Percentiles rank a stretch among this genome's conserved stretches.
Conservation (phyloP, 352 stramenopile species). For the Phytophthora kernoviae region DNA sequence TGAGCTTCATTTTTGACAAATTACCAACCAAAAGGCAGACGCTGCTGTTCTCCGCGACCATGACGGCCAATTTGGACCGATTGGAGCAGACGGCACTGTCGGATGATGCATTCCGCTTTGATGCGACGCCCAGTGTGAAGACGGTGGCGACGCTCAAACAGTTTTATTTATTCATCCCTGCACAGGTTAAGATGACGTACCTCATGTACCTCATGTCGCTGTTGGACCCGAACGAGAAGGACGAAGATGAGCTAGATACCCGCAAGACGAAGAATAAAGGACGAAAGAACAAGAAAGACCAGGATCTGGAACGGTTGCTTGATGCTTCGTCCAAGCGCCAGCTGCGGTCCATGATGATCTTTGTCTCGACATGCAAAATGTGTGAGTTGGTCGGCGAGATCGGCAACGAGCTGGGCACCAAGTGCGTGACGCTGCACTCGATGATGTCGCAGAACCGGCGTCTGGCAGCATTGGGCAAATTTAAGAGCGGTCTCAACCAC, state of each 20-base stretch:
- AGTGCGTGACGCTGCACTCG: constrained; percentile 96
- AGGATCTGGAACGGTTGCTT: constrained; percentile 34
- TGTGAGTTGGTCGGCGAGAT: constrained; percentile 95
- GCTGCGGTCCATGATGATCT: constrained; percentile 94
- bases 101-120: constrained; percentile 63
- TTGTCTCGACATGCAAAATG: constrained; percentile 96
- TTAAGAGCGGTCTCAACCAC: constrained; percentile 93
- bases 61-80: constrained; percentile 93
- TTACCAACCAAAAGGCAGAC: constrained; percentile 91
- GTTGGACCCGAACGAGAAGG: constrained; percentile 64
- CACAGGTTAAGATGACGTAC: constrained; percentile 96
- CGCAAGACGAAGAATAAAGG: constrained; percentile 32
- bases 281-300: constrained; percentile 41
- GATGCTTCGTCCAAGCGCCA: constrained; percentile 34
- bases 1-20: constrained; percentile 86
- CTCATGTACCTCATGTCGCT: constrained; percentile 88
- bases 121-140: constrained; percentile 80
- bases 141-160: constrained; percentile 94
- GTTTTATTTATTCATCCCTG: constrained; percentile 98
- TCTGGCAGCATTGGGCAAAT: constrained; percentile 95
- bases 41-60: constrained; percentile 97
- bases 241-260: constrained; percentile 51
- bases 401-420: constrained; percentile 90
- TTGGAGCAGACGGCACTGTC: constrained; percentile 77
- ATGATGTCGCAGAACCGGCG: constrained; percentile 95